Evolutionary conservation across 305 asterid genomes (phyloP), one percentile per base, ranked within the genome.

Genomic region (Fraxinus baroniana): DNA sequence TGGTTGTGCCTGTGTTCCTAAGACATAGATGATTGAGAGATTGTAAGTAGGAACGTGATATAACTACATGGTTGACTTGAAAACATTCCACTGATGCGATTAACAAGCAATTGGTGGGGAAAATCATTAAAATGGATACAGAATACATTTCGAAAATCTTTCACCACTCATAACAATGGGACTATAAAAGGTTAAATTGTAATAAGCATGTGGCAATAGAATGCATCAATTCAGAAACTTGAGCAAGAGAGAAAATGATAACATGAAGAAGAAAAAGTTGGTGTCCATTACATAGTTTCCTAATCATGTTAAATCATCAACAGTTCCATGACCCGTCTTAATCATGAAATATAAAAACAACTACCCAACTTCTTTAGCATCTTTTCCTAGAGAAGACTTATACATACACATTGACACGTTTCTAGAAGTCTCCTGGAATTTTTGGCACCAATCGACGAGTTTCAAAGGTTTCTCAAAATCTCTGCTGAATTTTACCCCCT

Each of bases 1-100:
- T 6, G 99, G 99, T 86, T 94, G 97, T n/a, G 97, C 95, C 86
- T 97, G 99, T 15, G 99, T 97, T 60, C 97, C 97, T 93, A 93
- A 57, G 85, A 90, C 17, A 80, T 30, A 52, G 62, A 17, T n/a
- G 46, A 26, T 41, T 20, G 64, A 75, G 46, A 82, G 80, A 80
- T 76, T 74, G 12, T 76, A 62, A 33, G 36, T 7, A 68, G 52
- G 32, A 78, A 75, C 17, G 71, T 6, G 77, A 66, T 74, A 28
- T 5, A 73, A 77, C 37, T 13, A 76, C 62, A 24, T 57, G 76
- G 39, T 26, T 24, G 49, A 68, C 4, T 41, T 24, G 55, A 75
- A 28, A 28, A 10, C 33, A 74, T 33, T 22, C 39, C 84, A 17
- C 17, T 2, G 52, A 33, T 73, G 74, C 49, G 71, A 66, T 68